phyloP scores from a whole-genome alignment of 1,284 basidiomycete species.

The Heterobasidion annosum region DNA sequence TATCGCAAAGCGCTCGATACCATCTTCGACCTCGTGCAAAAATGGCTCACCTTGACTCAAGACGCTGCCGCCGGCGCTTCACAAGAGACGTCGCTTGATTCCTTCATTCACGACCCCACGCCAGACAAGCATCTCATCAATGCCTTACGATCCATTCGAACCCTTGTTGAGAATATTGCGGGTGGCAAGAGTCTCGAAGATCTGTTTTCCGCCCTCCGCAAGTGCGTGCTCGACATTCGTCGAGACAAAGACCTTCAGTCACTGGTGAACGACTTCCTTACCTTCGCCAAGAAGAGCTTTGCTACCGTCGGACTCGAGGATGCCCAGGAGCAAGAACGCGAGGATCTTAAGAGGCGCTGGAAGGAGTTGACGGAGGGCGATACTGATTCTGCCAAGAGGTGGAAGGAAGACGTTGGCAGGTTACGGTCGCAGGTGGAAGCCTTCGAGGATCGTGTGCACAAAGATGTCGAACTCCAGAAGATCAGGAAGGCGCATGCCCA shows the following conservation, averaged over 20 bases:
- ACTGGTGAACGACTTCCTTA: slow-evolving; percentile 42
- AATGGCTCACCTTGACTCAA: slow-evolving; percentile 44
- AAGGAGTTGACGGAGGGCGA: slow-evolving; percentile 33
- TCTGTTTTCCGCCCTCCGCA: slow-evolving; percentile 27
- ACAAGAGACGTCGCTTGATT: slow-evolving; percentile 32
- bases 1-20: slow-evolving; percentile 48
- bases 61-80: slow-evolving; percentile 35
- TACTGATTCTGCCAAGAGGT: slow-evolving; percentile 30
- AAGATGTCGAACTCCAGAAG: slow-evolving; percentile 37
- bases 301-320: slow-evolving; percentile 40
- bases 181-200: slow-evolving; percentile 35
- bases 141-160: slow-evolving; percentile 34
- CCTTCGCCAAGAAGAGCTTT: slow-evolving; percentile 33
- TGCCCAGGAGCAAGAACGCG: slow-evolving; percentile 35
- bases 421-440: slow-evolving; percentile 33
- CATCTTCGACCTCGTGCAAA: slow-evolving; percentile 43
- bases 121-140: slow-evolving; percentile 45
- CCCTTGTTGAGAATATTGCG: slow-evolving; percentile 40
- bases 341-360: slow-evolving; percentile 41
- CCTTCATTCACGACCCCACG: slow-evolving; percentile 48
- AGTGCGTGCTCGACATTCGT: slow-evolving; percentile 33
- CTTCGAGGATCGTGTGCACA: slow-evolving; percentile 34
- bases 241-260: slow-evolving; percentile 35
- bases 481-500: slow-evolving; percentile 36
- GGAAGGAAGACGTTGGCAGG: slow-evolving; percentile 37